Evolutionary conservation across 2,329 filamentous ascomycete species (phyloP), one percentile per base, ranked within the genome.

Genomic region (Dactylellina drechsleri): DNA sequence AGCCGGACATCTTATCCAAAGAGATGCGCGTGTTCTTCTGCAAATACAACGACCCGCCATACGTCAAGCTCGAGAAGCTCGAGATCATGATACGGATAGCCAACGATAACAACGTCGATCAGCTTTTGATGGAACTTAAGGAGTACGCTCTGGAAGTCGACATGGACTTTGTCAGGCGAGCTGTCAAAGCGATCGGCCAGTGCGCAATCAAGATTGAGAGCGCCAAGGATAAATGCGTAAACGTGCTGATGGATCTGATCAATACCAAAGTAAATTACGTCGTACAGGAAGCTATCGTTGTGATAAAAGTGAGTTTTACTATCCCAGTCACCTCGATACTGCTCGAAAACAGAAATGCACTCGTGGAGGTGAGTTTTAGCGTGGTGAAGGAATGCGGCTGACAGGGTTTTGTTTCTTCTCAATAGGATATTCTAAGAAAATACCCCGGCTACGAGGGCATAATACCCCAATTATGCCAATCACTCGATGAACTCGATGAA

Each of bases 81-180:
- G 95, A 99, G 81, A 98, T 98, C 77, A 98, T 99, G 95, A 94
- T 99, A 56, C 90, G 95, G 82, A 98, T 99, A 89, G 92, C 94
- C 76, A 98, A 97, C 83, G 93, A 97, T 79, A 91, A 90, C 81
- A 99, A 98, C 81, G 94, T 94, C 74, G 95, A 99, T 80, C 95
- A 98, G 81, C 86, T 99, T 26, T 85, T 99, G 15, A 91, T 93
- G 10, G 95, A 99, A 82, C 82, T 99, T 80, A 98, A 97, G 83
- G 95, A 99, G 82, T 99, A 99, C 80, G 95, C 95, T 6, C 85
- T 98, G 79, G 95, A 99, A 84, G 94, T 99, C 40, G 95, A 99
- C 80, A 98, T 99, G 93, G 95, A 99, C 82, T 98, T 98, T 81
- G 94, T 97, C 66, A 89, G 93, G 79, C 89, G 95, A 79, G 92